These are phyloP conservation scores for Geum urbanum DNA, from an alignment of 306 rosid genomes.

Conservation along the genomic window DNA sequence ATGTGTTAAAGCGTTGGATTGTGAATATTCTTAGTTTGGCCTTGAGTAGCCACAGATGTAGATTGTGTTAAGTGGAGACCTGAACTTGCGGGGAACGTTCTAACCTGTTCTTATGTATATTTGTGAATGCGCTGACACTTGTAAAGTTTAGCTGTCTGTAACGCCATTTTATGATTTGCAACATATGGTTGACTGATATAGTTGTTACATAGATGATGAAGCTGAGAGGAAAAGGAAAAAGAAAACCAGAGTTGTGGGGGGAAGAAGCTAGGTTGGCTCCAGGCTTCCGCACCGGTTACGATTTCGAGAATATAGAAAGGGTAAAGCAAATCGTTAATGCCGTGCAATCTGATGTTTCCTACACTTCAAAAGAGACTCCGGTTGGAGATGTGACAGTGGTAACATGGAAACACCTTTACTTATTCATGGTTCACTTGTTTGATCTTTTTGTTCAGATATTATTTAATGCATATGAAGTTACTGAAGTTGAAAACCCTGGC, in stretches of 20 bases:
- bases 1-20: background rate
- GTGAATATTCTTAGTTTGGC: background rate
- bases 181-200: slow-evolving; percentile 23
- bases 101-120: background rate
- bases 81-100: background rate
- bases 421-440: slow-evolving; percentile 6
- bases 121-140: background rate
- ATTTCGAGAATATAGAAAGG: slow-evolving; percentile 50
- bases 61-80: background rate
- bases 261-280: slow-evolving; percentile 45
- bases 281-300: slow-evolving; percentile 40
- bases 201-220: slow-evolving; percentile 56
- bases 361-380: slow-evolving; percentile 50
- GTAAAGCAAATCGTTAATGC: slow-evolving; percentile 44
- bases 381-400: slow-evolving; percentile 56
- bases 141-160: background rate
- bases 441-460: slow-evolving; percentile 23
- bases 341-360: slow-evolving; percentile 49
- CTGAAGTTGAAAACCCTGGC: slow-evolving; percentile 41
- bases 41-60: background rate
- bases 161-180: slow-evolving; percentile 16
- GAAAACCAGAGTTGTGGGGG: slow-evolving; percentile 41
- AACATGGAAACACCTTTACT: slow-evolving; percentile 24
- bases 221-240: slow-evolving; percentile 72
- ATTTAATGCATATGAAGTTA: slow-evolving; percentile 33